Base-by-base conservation (phyloP, 208 protist genomes). In the Trypanosoma boissoni region DNA sequence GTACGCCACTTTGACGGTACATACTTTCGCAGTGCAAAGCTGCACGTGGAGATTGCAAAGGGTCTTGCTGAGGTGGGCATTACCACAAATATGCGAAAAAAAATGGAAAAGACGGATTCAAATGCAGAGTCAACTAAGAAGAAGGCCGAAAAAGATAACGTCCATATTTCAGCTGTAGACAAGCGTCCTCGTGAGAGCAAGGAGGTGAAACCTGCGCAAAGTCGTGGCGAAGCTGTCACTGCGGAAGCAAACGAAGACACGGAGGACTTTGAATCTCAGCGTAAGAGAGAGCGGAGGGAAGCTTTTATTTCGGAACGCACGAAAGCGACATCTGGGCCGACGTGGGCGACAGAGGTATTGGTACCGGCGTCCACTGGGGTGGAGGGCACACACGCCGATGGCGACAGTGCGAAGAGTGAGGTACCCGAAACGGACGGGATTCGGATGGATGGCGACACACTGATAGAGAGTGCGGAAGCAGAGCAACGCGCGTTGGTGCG, bases 11-110 rank as follows among this genome's bases (percentile, higher is more conserved):
- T 98, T 44, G 80, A 99, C 57, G 64, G 76, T 18, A 91, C 97
- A 1, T 99, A 86, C 81, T 91, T 99, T 41, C 91, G 95, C 61
- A 98, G 91, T 26, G 69, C 75, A 14, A 90, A 96, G 48, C 88
- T 99, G 29, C 65, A 46, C n/a, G 86, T 95, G 36, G 83, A 93
- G 67, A 39, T 84, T 18, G 89, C 89, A 18, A 89, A 90, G 57
- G 76, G 80, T 3, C 61, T 92, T 28, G 69, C 76, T 20, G 86
- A 91, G 14, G 72, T 80, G 18, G 73, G 69, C 4, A 48, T 84
- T 12, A 91, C 90, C 16, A 55, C 75, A 26, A 91, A 89, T 52
- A 84, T 78, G 71, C 18, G 66, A 39, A 75, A 86, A 52, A 82
- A 80, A 57, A 28, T 58, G 45, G 53, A 73, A 64, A 68, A 37